Evolutionary conservation across 768 basidiomycete genomes (phyloP).

Genomic region (Ramaria rubella): DNA sequence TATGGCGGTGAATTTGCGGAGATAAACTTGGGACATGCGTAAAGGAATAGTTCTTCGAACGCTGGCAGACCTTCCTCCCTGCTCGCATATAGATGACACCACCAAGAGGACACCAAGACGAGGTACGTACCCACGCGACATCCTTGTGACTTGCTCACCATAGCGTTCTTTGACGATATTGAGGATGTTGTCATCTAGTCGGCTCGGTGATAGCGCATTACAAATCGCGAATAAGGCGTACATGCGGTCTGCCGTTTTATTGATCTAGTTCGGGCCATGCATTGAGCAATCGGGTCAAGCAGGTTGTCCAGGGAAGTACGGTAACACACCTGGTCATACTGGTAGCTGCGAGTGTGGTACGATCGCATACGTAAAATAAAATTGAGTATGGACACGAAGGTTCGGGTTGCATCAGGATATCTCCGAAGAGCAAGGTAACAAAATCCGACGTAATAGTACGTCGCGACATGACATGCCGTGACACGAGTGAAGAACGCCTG

Average conservation of each 20-base stretch:
- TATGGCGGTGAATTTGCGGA: slow-evolving; percentile 91
- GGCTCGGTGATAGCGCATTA: slow-evolving; percentile 85
- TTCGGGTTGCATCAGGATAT: slow-evolving; percentile 92
- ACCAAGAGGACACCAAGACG: slow-evolving; percentile 12
- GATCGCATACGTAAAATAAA: slow-evolving; percentile 95
- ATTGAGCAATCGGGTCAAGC: too few relatives aligned
- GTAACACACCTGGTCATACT: slow-evolving; percentile 84
- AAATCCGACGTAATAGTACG: slow-evolving; percentile 94
- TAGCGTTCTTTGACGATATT: slow-evolving; percentile 89
- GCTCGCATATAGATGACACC: slow-evolving; percentile 1
- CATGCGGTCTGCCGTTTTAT: slow-evolving; percentile 97
- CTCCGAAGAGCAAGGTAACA: slow-evolving; percentile 94
- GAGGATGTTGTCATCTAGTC: slow-evolving; percentile 91
- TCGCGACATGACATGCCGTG: slow-evolving; percentile 93
- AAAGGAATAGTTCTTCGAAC: slow-evolving; percentile 89
- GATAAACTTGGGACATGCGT: slow-evolving; percentile 96
- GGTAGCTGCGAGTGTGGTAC: slow-evolving; percentile 93
- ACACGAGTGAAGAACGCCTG: slow-evolving; percentile 87
- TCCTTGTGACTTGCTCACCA: slow-evolving; percentile 83
- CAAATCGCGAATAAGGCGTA: slow-evolving; percentile 93
- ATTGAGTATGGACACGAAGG: slow-evolving; percentile 87
- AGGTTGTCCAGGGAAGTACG: too few relatives aligned
- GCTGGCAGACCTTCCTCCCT: slow-evolving; percentile 70
- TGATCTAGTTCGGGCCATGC: slow-evolving; percentile 53
- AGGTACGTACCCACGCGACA: slow-evolving; percentile 69